Conservation (phyloP, 805 yeast genomes). For the Scheffersomyces lignosus region DNA sequence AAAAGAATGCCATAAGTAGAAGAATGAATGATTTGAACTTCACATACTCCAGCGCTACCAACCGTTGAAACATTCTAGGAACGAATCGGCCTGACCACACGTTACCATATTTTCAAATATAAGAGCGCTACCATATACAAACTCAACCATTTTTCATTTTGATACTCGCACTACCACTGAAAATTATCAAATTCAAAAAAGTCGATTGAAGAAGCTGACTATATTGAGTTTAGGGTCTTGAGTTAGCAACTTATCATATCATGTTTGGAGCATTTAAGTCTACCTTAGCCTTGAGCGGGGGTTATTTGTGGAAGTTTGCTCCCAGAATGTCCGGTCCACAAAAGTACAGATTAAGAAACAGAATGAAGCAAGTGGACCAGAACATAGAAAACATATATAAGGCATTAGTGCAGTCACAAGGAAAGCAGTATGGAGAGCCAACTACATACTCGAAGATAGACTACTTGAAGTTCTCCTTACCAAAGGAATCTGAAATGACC, state of each 20-base stretch:
- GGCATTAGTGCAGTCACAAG: slow-evolving; percentile 19
- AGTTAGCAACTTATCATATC: slow-evolving; percentile 5
- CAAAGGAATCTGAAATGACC: slow-evolving; percentile 78
- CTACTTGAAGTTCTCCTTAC: slow-evolving; percentile 46
- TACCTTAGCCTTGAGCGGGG: slow-evolving; percentile 59
- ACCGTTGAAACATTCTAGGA: no score
- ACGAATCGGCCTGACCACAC: no score
- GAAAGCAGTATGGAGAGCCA: slow-evolving; percentile 26
- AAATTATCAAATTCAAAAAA: no score
- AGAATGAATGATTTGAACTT: no score
- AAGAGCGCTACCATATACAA: no score
- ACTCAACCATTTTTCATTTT: no score
- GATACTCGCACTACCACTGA: no score
- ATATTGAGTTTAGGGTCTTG: no score
- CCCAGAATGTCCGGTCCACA: slow-evolving; percentile 68
- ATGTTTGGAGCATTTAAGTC: slow-evolving; percentile 78
- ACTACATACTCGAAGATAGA: slow-evolving; percentile 41
- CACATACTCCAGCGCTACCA: no score
- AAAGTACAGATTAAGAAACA: slow-evolving; percentile 78
- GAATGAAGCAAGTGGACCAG: slow-evolving; percentile 79
- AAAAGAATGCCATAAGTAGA: no score
- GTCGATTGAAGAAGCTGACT: no score
- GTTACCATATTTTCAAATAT: no score
- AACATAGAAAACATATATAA: slow-evolving; percentile 66
- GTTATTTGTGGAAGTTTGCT: slow-evolving; percentile 65